phyloP scores from a whole-genome alignment of 2,329 filamentous ascomycete species.

The Fusarium sarcochroum region DNA sequence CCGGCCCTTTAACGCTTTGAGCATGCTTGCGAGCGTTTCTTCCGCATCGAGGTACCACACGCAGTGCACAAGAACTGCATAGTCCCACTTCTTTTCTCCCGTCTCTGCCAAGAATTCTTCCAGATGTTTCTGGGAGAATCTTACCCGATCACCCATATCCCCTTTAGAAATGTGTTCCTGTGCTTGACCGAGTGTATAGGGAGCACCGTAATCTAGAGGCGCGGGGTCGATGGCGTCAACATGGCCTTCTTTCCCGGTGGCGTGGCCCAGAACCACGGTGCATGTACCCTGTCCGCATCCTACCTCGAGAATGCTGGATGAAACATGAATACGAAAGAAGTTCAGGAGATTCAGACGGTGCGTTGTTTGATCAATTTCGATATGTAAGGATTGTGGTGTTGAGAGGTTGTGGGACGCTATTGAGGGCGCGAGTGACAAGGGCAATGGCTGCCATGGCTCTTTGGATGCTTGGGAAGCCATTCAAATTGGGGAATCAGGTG shows the following conservation, averaged over 20 bases:
- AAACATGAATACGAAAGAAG: neutral
- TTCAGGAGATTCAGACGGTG: conserved; percentile 16
- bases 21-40: neutral
- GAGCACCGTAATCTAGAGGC: conserved; percentile 22
- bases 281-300: conserved; percentile 27
- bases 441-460: neutral
- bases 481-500: rapidly evolving
- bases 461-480: neutral
- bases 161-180: neutral
- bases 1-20: neutral
- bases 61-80: conserved; percentile 16
- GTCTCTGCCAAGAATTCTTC: neutral
- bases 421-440: neutral
- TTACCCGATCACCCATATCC: neutral
- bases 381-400: conserved; percentile 1
- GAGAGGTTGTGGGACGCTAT: conserved; percentile 11
- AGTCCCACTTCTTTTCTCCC: neutral
- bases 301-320: conserved; percentile 3
- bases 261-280: conserved; percentile 18
- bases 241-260: neutral
- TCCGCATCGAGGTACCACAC: conserved; percentile 14
- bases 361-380: conserved; percentile 20
- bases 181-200: conserved; percentile 21
- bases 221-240: conserved; percentile 27
- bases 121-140: neutral